These are phyloP conservation scores for Phytophthora syringae DNA, from an alignment of 352 stramenopile species.

Conservation along the genomic window DNA sequence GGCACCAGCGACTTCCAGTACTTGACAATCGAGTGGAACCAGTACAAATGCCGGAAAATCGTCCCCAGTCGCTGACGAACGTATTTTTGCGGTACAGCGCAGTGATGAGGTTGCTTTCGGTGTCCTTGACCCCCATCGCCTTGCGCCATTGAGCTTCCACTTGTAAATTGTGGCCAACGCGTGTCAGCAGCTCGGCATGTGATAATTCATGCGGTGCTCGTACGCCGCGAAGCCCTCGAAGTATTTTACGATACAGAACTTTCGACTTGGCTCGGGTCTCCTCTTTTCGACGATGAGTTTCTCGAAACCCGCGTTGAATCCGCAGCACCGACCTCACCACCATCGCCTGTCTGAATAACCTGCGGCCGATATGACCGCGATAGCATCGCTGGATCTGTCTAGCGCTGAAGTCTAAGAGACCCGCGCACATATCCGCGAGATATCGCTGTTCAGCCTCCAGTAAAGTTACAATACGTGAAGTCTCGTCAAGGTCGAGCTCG, in stretches of 20 bases:
- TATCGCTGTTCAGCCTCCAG: constrained; percentile 39
- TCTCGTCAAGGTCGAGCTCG: constrained; percentile 37
- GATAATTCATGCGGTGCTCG: constrained; percentile 44
- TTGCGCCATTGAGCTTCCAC: constrained; percentile 72
- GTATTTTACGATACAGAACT: constrained; percentile 51
- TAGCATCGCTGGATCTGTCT: constrained; percentile 88
- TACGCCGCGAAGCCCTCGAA: constrained; percentile 59
- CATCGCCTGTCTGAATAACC: constrained; percentile 43
- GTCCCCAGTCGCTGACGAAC: constrained; percentile 45
- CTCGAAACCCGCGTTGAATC: constrained; percentile 58
- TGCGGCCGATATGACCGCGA: constrained; percentile 79
- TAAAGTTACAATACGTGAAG: constrained; percentile 23
- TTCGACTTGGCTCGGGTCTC: constrained; percentile 45
- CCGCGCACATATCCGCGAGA: constrained; percentile 24
- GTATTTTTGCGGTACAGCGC: constrained; percentile 75
- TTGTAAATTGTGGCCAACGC: constrained; percentile 68
- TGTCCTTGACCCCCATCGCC: constrained; percentile 67
- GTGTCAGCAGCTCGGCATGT: constrained; percentile 58
- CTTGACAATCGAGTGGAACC: constrained; percentile 30
- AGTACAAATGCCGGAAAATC: constrained; percentile 41
- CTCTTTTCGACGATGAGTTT: constrained; percentile 35
- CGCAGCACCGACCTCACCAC: constrained; percentile 46
- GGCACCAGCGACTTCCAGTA: constrained; percentile 51
- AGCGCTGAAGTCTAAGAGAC: constrained; percentile 45
- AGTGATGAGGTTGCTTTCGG: constrained; percentile 55